Percentiles rank a stretch among this genome's conserved stretches.
Evolutionary conservation across 495 filamentous ascomycete species (phyloP).

Genomic region (Daldinia caldariorum): DNA sequence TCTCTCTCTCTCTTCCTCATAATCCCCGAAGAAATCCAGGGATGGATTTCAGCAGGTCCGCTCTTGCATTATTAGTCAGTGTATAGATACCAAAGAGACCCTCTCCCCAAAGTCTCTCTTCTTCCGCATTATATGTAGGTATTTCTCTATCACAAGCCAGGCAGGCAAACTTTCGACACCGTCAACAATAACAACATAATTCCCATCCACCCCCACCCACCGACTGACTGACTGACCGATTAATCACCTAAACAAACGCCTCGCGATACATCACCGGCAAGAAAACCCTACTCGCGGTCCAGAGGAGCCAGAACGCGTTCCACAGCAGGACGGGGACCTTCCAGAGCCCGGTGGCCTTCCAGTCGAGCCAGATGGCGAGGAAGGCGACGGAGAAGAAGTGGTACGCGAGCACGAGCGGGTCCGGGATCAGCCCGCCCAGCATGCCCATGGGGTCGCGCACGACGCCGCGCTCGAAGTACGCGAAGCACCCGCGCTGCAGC

Average conservation of each 20-base stretch:
- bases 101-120: too few species aligned
- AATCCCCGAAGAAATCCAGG: background rate
- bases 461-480: slow-evolving; percentile 85
- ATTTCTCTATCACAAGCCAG: too few species aligned
- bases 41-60: too few species aligned
- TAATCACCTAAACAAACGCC: too few species aligned
- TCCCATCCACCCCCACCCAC: background rate
- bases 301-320: slow-evolving; percentile 75
- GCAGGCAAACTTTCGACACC: too few species aligned
- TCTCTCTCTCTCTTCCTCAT: background rate
- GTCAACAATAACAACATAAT: too few species aligned
- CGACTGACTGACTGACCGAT: background rate
- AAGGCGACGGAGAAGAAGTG: slow-evolving; percentile 97
- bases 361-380: slow-evolving; percentile 83
- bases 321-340: slow-evolving; percentile 68
- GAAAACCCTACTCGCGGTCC: slow-evolving; percentile 88
- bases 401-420: slow-evolving; percentile 80
- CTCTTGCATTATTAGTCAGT: too few species aligned
- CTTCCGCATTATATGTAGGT: too few species aligned
- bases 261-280: slow-evolving; percentile 82
- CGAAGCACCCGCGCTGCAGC: slow-evolving; percentile 91
- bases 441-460: slow-evolving; percentile 82
- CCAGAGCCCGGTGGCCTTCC: slow-evolving; percentile 63
- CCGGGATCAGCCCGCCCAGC: slow-evolving; percentile 82
- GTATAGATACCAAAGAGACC: too few species aligned